Evolutionary conservation across 129 eudicot genomes (phyloP), one percentile per base, ranked within the genome.

Genomic region (Artemisia annua): DNA sequence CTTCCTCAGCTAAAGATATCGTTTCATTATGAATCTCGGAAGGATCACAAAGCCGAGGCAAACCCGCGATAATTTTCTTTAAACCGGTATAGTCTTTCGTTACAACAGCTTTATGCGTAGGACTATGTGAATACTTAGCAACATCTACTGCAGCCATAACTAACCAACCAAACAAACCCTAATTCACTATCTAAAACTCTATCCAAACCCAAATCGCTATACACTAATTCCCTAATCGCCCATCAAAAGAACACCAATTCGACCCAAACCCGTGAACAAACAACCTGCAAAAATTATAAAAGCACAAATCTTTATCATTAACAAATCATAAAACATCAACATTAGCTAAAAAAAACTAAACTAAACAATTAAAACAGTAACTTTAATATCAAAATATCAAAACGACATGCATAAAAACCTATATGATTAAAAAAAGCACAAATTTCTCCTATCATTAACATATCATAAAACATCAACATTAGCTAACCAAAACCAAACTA

Each of bases 1-100:
- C 80, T 74, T 91, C 97, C 69, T 87, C 97, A 0, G 93, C 80
- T 3, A 91, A 5, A 0, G 97, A 91, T 32, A 78, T 75, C 1
- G 96, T 70, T 32, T 91, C 97, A 1, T 78, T 84, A 10, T 66
- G 84, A 75, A 91, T 85, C 82, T 91, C 92, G 0, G 89, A 73
- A 0, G 96, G 94, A 63, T 91, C 89, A 15, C 83, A 70, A 2
- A 88, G 83, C 6, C 89, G 83, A 0, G 97, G 97, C 10, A 91
- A 82, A 13, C 76, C 80, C 0, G 89, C 83, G 24, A 91, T 79
- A n/a, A 91, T 86, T 28, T 75, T 84, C 63, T 79, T 71, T 35
- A 91, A 80, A 63, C 69, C 81, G 17, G 75, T 81, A 74, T 91
- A 86, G 57, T 91, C 97, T 58, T 84, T 87, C 35, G 76, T 79